Evolutionary conservation across 495 filamentous ascomycete species (phyloP), one percentile per base, ranked within the genome.

Genomic region (Beverwykella pulmonaria): DNA sequence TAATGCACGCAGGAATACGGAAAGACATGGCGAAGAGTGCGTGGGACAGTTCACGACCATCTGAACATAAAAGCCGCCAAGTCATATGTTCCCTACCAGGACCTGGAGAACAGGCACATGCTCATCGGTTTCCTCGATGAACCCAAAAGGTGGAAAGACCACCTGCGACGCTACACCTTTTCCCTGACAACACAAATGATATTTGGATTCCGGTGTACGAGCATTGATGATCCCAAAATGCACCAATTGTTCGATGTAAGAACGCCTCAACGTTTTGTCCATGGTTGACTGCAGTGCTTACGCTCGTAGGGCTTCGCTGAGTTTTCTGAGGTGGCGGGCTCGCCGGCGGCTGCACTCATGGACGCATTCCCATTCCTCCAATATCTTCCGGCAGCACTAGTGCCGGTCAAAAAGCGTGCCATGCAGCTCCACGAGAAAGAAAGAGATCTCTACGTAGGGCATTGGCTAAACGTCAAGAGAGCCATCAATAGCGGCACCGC

Each of bases 171-270:
- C 47, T 86, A 83, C 70, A 78, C 82, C 20, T 82, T 81, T 62
- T 77, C 83, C 5, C 72, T 85, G n/a, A 82, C 82, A 4, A 85
- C 83, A 8, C 81, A 78, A 25, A 85, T 86, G 81, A 75, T 83
- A 7, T 86, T 81, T 61, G 83, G 83, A 34, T 57, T 54, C 19
- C 78, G 83, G 15, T 80, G 79, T 4, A 67, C 77, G 0, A 77
- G 73, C 5, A 79, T 79, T 59, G 77, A 85, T 17, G 82, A 86
- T 58, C 63, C 75, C 15, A 83, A 82, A 46, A 75, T 85, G 69
- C 74, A 75, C 69, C 82, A 84, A 64, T 74, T 86, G 7, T 84
- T 83, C 62, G 75, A 83, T 19, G 59, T 62, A 48, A 48, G 44
- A 34, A 34, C 4, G 12, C 30, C n/a, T 5, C 44, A 17, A 48